A percentile compares a stretch with the other conserved stretches of the same genome.
These are phyloP conservation scores for Trichophyton mentagrophytes DNA, from an alignment of 2,329 filamentous ascomycete species.

Conservation along the genomic window DNA sequence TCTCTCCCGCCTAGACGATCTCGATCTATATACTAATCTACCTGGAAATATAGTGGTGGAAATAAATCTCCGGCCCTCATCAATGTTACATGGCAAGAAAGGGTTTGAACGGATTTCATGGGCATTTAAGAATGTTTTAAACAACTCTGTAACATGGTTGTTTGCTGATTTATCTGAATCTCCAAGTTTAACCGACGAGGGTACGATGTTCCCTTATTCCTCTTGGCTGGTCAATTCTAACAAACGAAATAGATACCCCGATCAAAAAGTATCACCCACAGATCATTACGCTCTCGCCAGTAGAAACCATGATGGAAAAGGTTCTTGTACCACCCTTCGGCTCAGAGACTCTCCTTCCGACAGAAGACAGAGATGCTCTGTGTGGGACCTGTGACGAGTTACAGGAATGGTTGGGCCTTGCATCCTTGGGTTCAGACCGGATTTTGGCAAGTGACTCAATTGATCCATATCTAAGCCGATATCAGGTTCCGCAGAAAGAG, in stretches of 20 bases:
- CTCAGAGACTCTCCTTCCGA: conserved; percentile 14
- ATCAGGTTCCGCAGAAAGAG: conserved; percentile 25
- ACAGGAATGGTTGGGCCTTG: conserved; percentile 50
- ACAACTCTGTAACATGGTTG: conserved; percentile 58
- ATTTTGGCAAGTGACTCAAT: conserved; percentile 26
- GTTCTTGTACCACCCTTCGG: conserved; percentile 25
- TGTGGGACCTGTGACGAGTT: conserved; percentile 49
- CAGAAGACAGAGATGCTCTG: conserved; percentile 28
- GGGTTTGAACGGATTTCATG: conserved; percentile 66
- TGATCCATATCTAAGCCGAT: conserved; percentile 35
- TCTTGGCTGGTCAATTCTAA: neutral
- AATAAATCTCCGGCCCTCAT: conserved; percentile 57
- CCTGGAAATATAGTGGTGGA: conserved; percentile 49
- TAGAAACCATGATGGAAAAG: conserved; percentile 16
- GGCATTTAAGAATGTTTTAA: conserved; percentile 67
- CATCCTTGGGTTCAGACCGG: conserved; percentile 35
- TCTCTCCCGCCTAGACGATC: conserved; percentile 9
- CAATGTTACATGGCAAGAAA: conserved; percentile 73
- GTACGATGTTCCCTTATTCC: conserved; percentile 25
- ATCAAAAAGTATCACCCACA: conserved; percentile 30
- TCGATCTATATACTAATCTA: too few relatives aligned
- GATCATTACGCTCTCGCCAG: conserved; percentile 20
- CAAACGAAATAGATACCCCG: conserved; percentile 18
- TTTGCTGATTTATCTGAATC: conserved; percentile 49
- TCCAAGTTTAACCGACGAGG: conserved; percentile 23